phyloP scores from a whole-genome alignment of 768 basidiomycete genomes.

The Cystobasidium onofrii region DNA sequence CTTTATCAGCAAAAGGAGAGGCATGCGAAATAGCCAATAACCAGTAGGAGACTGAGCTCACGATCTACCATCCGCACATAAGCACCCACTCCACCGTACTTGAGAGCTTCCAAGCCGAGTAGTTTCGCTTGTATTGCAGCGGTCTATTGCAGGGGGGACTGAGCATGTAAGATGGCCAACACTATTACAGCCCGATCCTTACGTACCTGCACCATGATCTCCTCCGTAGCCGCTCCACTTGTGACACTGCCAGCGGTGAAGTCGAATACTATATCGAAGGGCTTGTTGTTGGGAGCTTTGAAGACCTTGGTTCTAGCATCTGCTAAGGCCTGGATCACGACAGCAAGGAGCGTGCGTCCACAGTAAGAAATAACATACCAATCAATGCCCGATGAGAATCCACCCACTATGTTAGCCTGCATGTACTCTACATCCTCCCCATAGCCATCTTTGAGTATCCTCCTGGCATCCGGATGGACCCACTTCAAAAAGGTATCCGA shows the following conservation, averaged over 20 bases:
- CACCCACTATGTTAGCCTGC: constrained; percentile 18
- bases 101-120: constrained; percentile 21
- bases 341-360: background rate
- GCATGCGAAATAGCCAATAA: no score
- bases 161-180: background rate
- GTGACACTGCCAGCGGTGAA: background rate
- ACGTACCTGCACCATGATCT: constrained; percentile 13
- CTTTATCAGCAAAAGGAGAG: background rate
- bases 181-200: background rate
- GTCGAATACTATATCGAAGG: constrained; percentile 24
- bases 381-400: background rate
- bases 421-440: constrained; percentile 23
- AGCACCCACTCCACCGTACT: constrained; percentile 20
- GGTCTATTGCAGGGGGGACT: background rate
- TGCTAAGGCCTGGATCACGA: background rate
- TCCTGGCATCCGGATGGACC: constrained; percentile 12
- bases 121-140: constrained; percentile 1
- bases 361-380: background rate
- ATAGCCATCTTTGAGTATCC: constrained; percentile 12
- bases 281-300: constrained; percentile 5
- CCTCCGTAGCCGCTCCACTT: background rate
- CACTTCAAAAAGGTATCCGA: background rate
- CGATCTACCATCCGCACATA: constrained; percentile 16
- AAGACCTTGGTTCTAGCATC: constrained; percentile 3
- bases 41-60: background rate